These are phyloP conservation scores for Calonectria fujianensis DNA, from an alignment of 2,329 filamentous ascomycete species.

Conservation along the genomic window DNA sequence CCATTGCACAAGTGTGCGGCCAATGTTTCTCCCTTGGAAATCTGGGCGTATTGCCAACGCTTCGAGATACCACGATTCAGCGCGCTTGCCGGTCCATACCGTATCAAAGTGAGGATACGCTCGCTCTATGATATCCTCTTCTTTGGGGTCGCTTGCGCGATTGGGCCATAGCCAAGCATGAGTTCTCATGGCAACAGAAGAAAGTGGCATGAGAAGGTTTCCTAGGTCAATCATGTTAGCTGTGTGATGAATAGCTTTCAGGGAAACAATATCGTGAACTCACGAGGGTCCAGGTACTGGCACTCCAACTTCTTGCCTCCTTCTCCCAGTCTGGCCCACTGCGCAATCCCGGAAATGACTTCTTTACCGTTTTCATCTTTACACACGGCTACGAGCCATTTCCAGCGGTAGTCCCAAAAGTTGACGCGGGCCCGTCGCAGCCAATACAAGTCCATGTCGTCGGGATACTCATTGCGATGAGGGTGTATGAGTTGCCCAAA, in stretches of 20 bases:
- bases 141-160: conserved; percentile 38
- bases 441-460: conserved; percentile 58
- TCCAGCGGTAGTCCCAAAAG: conserved; percentile 55
- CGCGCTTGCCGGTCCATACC: conserved; percentile 48
- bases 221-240: conserved; percentile 28
- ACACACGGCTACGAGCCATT: conserved; percentile 54
- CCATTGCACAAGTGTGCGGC: conserved; percentile 63
- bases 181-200: conserved; percentile 41
- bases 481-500: conserved; percentile 61
- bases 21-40: conserved; percentile 61
- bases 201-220: conserved; percentile 46
- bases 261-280: not conserved
- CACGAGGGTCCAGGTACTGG: conserved; percentile 43
- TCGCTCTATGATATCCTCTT: conserved; percentile 45
- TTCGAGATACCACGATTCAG: conserved; percentile 61
- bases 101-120: conserved; percentile 44
- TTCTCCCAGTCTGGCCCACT: conserved; percentile 48
- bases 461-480: conserved; percentile 56
- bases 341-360: conserved; percentile 42
- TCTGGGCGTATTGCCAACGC: conserved; percentile 62
- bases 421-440: conserved; percentile 53
- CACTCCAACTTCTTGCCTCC: conserved; percentile 44
- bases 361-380: conserved; percentile 44
- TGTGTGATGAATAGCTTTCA: accelerated
- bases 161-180: conserved; percentile 39